These are phyloP conservation scores for Sutorius australiensis DNA, from an alignment of 768 basidiomycete genomes.

Conservation along the genomic window DNA sequence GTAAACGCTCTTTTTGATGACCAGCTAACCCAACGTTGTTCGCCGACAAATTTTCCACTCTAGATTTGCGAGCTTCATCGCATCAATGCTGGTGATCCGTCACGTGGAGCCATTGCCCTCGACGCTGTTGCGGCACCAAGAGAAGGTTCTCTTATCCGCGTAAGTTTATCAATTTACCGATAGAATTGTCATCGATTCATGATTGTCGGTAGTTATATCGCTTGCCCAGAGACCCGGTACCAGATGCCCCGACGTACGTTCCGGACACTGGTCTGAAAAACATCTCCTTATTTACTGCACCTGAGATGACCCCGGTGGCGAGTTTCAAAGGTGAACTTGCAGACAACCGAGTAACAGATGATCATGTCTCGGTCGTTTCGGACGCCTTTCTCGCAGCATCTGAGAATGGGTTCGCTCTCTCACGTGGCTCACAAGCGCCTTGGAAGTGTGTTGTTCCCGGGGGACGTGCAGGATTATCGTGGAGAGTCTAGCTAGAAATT, in stretches of 20 bases:
- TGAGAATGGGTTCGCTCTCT: constrained; percentile 50
- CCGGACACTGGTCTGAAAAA: constrained; percentile 5
- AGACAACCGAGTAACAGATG: background rate
- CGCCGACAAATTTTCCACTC: background rate
- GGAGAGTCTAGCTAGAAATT: no score
- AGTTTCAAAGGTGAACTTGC: background rate
- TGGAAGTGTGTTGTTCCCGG: constrained; percentile 47
- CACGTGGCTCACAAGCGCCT: constrained; percentile 27
- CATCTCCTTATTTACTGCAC: constrained; percentile 24
- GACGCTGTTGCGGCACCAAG: constrained; percentile 49
- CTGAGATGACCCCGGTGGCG: constrained; percentile 14
- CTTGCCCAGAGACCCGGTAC: constrained; percentile 26
- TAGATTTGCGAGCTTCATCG: constrained; percentile 48
- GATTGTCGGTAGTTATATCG: constrained; percentile 40
- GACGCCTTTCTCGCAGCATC: constrained; percentile 45
- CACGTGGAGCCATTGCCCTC: constrained; percentile 62
- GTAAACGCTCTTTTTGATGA: background rate
- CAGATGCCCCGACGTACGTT: background rate
- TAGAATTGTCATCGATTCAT: background rate
- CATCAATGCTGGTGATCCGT: constrained; percentile 70
- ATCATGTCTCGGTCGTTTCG: background rate
- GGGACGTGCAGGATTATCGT: constrained; percentile 17
- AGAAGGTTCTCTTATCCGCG: constrained; percentile 50
- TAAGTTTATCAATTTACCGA: constrained; percentile 22
- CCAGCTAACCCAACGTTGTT: background rate